phyloP scores from a whole-genome alignment of 441 rosid species.

The Pelargonium australe region DNA sequence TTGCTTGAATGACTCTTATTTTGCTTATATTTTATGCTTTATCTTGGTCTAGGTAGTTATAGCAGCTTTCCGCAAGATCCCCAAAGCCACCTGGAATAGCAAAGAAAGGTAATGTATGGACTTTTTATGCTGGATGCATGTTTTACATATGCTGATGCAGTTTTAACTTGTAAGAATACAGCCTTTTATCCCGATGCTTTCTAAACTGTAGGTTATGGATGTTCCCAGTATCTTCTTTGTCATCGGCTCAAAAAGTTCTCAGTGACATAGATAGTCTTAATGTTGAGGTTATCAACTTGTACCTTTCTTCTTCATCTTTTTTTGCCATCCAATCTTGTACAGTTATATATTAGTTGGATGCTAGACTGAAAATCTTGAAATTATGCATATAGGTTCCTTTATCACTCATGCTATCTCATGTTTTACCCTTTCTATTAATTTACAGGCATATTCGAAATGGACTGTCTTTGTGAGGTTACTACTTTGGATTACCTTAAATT shows the following conservation, averaged over 20 bases:
- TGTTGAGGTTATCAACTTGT: constrained; percentile 49
- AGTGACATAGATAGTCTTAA: constrained; percentile 38
- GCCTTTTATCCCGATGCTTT: constrained; percentile 21
- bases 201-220: constrained; percentile 62
- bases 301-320: background rate
- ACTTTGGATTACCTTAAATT: background rate
- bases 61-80: constrained; percentile 66
- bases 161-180: background rate
- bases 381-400: background rate
- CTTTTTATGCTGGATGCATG: background rate
- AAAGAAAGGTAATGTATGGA: constrained; percentile 60
- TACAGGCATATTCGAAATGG: background rate
- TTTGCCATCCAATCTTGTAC: constrained; percentile 9
- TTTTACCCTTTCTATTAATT: background rate
- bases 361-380: background rate
- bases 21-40: constrained; percentile 14
- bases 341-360: background rate
- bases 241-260: constrained; percentile 54
- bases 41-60: constrained; percentile 45
- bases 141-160: constrained; percentile 12
- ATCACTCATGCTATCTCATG: background rate
- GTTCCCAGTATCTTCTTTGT: constrained; percentile 66
- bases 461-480: constrained; percentile 2
- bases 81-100: constrained; percentile 82
- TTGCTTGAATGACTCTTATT: background rate